Evolutionary conservation across 306 rosid genomes (phyloP).

Genomic region (Vigna radiata): DNA sequence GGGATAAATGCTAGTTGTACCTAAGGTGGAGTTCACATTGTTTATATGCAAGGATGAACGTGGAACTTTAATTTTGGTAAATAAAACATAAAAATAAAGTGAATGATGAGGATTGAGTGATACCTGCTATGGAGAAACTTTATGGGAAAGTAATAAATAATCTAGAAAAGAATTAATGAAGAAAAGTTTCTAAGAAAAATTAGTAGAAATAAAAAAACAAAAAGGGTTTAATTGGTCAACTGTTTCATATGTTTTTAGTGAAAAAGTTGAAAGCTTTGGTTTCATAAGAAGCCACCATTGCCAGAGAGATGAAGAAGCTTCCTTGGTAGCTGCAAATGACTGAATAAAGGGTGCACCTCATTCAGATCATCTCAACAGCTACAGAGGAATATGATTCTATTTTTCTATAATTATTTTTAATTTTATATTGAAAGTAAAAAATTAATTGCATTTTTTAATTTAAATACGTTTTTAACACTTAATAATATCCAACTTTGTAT

Average conservation of each 20-base stretch:
- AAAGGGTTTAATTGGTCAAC: slow-evolving; percentile 46
- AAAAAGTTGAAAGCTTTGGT: slow-evolving; percentile 27
- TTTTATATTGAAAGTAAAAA: too few relatives aligned
- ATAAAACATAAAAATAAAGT: slow-evolving; percentile 1
- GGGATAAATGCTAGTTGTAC: slow-evolving; percentile 19
- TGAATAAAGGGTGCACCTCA: neutral
- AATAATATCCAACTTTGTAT: too few relatives aligned
- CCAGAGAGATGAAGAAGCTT: neutral
- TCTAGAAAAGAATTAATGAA: neutral
- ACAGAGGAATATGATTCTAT: too few relatives aligned
- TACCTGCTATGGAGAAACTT: neutral
- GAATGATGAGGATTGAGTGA: neutral
- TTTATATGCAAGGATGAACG: neutral
- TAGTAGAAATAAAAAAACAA: neutral
- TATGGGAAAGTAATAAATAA: neutral
- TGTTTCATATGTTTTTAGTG: neutral
- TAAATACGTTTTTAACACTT: too few relatives aligned
- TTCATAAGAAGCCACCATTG: slow-evolving; percentile 1
- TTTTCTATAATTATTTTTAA: too few relatives aligned
- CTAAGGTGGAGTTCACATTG: slow-evolving; percentile 19
- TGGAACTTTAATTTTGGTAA: neutral
- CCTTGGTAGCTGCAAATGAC: neutral
- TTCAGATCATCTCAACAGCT: neutral
- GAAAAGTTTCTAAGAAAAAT: neutral
- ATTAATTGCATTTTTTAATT: too few relatives aligned